Conservation (phyloP, 1,284 basidiomycete species). For the Sparassis latifolia region DNA sequence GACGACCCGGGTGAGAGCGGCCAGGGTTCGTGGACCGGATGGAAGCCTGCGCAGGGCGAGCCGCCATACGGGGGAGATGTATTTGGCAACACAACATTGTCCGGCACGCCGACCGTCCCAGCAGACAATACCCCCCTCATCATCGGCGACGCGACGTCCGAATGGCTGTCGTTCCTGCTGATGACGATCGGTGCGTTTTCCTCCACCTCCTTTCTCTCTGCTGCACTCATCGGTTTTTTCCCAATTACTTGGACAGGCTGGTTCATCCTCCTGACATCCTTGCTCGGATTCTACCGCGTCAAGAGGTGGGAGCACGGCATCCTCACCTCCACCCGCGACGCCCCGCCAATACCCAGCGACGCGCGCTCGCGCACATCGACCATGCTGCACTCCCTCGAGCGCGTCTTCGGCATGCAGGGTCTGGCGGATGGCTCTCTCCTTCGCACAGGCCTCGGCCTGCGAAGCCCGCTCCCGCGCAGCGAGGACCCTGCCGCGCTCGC, state of each 20-base stretch:
- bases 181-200: conserved; percentile 74
- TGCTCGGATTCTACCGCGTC: conserved; percentile 89
- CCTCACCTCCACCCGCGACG: conserved; percentile 32
- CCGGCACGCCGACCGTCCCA: conserved; percentile 7
- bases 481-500: conserved; percentile 11
- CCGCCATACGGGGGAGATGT: conserved; percentile 30
- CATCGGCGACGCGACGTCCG: conserved; percentile 50
- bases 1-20: conserved; percentile 24
- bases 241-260: conserved; percentile 47
- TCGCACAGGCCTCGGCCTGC: conserved; percentile 42
- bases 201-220: neutral
- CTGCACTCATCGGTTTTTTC: neutral
- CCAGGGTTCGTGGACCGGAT: conserved; percentile 17
- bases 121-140: conserved; percentile 13
- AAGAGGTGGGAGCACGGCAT: conserved; percentile 82
- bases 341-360: conserved; percentile 15
- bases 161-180: conserved; percentile 91
- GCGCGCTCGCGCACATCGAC: conserved; percentile 18
- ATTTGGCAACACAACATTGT: conserved; percentile 21
- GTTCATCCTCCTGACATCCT: conserved; percentile 85
- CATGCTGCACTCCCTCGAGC: conserved; percentile 33
- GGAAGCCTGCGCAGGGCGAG: conserved; percentile 18
- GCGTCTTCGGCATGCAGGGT: conserved; percentile 37
- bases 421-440: conserved; percentile 38
- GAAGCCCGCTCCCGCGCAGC: conserved; percentile 21